Conservation (phyloP, 2,329 filamentous ascomycete genomes). For the Nothophoma quercina region DNA sequence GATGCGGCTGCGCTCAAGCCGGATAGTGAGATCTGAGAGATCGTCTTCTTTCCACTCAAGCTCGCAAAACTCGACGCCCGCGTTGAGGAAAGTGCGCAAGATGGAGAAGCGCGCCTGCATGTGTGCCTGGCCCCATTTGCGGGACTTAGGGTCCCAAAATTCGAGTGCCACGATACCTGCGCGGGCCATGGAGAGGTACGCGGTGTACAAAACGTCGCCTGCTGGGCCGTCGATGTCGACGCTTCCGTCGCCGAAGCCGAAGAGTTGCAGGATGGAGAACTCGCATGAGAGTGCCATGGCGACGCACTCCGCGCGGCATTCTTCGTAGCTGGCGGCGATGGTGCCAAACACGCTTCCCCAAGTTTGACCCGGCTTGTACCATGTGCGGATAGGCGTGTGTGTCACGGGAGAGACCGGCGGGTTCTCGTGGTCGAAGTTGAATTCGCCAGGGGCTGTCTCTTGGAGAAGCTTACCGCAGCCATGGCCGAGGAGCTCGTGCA, state of each 20-base stretch:
- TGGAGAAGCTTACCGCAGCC: slow-evolving; percentile 94
- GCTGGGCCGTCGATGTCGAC: slow-evolving; percentile 76
- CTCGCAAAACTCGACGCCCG: slow-evolving; percentile 85
- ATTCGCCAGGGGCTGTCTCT: slow-evolving; percentile 81
- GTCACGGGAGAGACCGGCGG: slow-evolving; percentile 83
- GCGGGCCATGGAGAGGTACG: slow-evolving; percentile 92
- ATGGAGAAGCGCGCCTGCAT: slow-evolving; percentile 93
- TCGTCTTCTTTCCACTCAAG: slow-evolving; percentile 78
- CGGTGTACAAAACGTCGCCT: slow-evolving; percentile 85
- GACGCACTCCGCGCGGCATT: slow-evolving; percentile 92
- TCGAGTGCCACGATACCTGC: slow-evolving; percentile 89
- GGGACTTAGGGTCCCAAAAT: slow-evolving; percentile 90
- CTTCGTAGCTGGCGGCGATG: slow-evolving; percentile 88
- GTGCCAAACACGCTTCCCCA: slow-evolving; percentile 93
- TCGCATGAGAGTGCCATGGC: slow-evolving; percentile 92
- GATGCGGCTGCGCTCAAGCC: slow-evolving; percentile 86
- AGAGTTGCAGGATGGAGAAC: slow-evolving; percentile 86
- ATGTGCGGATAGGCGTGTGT: slow-evolving; percentile 78
- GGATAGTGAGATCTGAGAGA: slow-evolving; percentile 81
- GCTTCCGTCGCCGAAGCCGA: slow-evolving; percentile 84
- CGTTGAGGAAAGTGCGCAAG: slow-evolving; percentile 81
- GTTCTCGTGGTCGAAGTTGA: slow-evolving; percentile 86
- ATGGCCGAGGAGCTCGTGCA: slow-evolving; percentile 89
- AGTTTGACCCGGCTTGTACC: slow-evolving; percentile 94
- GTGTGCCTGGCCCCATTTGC: slow-evolving; percentile 89